These are phyloP conservation scores for Fusarium brachygibbosum DNA, from an alignment of 2,329 filamentous ascomycete genomes.

Conservation along the genomic window DNA sequence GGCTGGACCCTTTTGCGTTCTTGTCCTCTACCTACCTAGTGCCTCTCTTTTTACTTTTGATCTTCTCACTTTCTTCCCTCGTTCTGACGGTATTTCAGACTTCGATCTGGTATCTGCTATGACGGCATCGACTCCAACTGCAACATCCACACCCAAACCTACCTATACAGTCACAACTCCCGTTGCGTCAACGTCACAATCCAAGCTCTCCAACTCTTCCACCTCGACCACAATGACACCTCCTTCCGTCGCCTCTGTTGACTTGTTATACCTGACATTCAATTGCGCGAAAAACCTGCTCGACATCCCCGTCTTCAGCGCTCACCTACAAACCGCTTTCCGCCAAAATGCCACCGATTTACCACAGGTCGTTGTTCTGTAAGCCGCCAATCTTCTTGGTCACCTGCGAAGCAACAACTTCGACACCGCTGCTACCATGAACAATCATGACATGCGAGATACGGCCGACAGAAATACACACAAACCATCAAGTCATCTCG, in stretches of 20 bases:
- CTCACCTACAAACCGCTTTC: conserved; percentile 75
- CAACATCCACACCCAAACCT: conserved; percentile 10
- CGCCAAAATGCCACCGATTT: conserved; percentile 61
- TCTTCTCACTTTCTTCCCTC: conserved; percentile 14
- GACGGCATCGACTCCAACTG: conserved; percentile 19
- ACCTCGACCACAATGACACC: conserved; percentile 51
- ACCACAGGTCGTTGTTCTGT: conserved; percentile 70
- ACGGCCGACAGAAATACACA: conserved; percentile 1
- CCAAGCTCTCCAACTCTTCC: conserved; percentile 10
- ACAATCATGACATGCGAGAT: conserved; percentile 23
- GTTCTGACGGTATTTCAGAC: not conserved
- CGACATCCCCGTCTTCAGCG: conserved; percentile 76
- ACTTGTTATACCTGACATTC: conserved; percentile 86
- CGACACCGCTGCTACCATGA: conserved; percentile 18
- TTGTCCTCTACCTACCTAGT: not conserved
- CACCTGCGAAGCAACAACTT: conserved; percentile 12
- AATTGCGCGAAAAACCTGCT: conserved; percentile 85
- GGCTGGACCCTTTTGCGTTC: not conserved
- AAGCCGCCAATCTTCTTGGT: conserved; percentile 53
- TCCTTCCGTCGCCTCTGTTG: conserved; percentile 64
- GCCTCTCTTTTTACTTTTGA: not conserved
- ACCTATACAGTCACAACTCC: conserved; percentile 6
- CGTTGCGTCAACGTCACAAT: conserved; percentile 14
- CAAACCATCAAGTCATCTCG: conserved; percentile 20
- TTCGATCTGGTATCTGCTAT: conserved; percentile 13